These are phyloP conservation scores for Tolypocladium amazonense DNA, from an alignment of 2,329 filamentous ascomycete species.

Conservation along the genomic window DNA sequence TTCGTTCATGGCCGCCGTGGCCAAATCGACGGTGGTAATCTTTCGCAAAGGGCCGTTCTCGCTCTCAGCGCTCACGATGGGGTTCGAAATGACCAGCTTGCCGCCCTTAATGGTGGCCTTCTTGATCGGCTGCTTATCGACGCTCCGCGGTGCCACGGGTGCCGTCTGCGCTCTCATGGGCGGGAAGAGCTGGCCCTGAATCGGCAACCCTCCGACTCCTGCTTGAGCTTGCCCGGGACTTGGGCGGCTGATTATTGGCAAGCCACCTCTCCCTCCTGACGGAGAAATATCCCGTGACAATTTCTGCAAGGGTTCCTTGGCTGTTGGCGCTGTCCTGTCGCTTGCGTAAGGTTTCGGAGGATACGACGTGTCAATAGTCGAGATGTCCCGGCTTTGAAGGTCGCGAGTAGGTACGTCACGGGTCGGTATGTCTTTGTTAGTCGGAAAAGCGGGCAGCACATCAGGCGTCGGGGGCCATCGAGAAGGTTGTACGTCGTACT, in stretches of 20 bases:
- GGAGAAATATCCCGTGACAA: background rate
- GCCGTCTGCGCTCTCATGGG: slow-evolving; percentile 22
- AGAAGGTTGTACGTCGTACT: background rate
- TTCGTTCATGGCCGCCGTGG: slow-evolving; percentile 36
- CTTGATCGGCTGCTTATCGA: slow-evolving; percentile 12
- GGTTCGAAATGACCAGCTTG: slow-evolving; percentile 38
- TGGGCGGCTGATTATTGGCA: slow-evolving; percentile 28
- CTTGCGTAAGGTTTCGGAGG: background rate
- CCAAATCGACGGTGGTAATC: slow-evolving; percentile 38
- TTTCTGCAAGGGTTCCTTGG: background rate
- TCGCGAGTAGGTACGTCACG: background rate
- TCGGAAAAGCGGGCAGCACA: background rate
- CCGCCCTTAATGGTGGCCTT: slow-evolving; percentile 17
- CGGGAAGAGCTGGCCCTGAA: slow-evolving; percentile 30
- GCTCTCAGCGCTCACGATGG: slow-evolving; percentile 27
- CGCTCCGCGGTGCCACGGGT: slow-evolving; percentile 7
- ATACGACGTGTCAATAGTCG: background rate
- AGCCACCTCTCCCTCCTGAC: slow-evolving; percentile 9
- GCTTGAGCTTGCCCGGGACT: slow-evolving; percentile 21
- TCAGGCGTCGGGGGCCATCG: background rate
- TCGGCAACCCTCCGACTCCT: slow-evolving; percentile 27
- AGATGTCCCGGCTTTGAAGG: background rate
- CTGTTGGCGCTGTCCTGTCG: background rate
- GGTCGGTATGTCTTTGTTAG: background rate
- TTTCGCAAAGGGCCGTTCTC: slow-evolving; percentile 30